Evolutionary conservation across 2,329 filamentous ascomycete species (phyloP).

Genomic region (Cladosporium oxysporum): DNA sequence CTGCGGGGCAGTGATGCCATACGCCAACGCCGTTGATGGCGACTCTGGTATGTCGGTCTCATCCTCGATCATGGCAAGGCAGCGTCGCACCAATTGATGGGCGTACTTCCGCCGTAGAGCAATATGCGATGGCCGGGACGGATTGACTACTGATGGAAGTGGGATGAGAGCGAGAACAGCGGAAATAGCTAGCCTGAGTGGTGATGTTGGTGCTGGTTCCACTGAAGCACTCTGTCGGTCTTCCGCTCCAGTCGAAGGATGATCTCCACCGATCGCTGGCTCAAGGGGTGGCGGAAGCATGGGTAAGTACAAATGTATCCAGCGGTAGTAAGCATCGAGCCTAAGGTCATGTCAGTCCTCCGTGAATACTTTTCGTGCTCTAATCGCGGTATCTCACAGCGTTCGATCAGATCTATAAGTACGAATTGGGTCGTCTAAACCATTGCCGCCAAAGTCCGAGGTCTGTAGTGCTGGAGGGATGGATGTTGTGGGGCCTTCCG

Average conservation of each 20-base stretch:
- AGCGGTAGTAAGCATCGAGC: slow-evolving; percentile 55
- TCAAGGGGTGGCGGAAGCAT: slow-evolving; percentile 50
- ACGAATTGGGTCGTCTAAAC: not conserved
- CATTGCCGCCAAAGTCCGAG: not conserved
- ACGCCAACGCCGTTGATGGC: slow-evolving; percentile 49
- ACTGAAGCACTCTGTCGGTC: not conserved
- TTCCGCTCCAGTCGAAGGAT: slow-evolving; percentile 21
- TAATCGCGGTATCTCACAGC: not conserved
- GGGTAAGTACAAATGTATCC: slow-evolving; percentile 54
- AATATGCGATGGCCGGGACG: slow-evolving; percentile 44
- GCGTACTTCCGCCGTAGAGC: slow-evolving; percentile 51
- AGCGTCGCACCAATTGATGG: slow-evolving; percentile 51
- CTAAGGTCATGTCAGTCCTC: slow-evolving; percentile 31
- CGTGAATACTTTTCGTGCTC: not conserved
- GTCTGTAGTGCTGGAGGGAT: not conserved
- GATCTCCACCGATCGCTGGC: slow-evolving; percentile 32
- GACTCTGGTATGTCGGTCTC: slow-evolving; percentile 52
- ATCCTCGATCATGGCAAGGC: slow-evolving; percentile 52
- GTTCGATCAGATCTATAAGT: not conserved
- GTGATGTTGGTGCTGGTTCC: slow-evolving; percentile 31
- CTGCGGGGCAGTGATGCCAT: slow-evolving; percentile 36
- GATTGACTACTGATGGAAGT: slow-evolving; percentile 43
- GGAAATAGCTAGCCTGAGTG: slow-evolving; percentile 51
- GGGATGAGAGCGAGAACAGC: slow-evolving; percentile 54
- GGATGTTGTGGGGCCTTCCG: not conserved